Percentiles rank a stretch among this genome's conserved stretches.
phyloP scores from a whole-genome alignment of 2,329 filamentous ascomycete genomes.

The Fusarium chaquense region DNA sequence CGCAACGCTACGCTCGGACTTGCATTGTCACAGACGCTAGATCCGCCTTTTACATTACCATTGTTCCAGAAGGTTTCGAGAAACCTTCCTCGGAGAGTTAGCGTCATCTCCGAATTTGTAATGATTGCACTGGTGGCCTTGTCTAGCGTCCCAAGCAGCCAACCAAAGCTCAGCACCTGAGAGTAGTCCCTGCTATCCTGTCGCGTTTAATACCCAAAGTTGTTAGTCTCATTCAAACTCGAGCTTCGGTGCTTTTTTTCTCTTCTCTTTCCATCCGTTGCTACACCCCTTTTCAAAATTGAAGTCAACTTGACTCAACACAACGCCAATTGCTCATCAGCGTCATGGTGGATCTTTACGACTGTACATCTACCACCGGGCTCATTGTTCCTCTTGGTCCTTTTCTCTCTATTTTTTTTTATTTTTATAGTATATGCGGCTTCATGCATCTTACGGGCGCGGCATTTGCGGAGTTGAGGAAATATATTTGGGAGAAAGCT shows the following conservation, averaged over 20 bases:
- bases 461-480: conserved; percentile 20
- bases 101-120: conserved; percentile 47
- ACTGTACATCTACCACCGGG: not conserved
- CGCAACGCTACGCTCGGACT: conserved; percentile 41
- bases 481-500: conserved; percentile 8
- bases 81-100: conserved; percentile 53
- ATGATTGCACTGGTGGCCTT: conserved; percentile 40
- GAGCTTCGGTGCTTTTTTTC: conserved; percentile 16
- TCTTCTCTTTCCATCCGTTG: conserved; percentile 2
- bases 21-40: conserved; percentile 36
- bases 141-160: conserved; percentile 42
- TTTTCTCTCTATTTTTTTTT: conserved; percentile 20
- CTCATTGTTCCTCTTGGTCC: conserved; percentile 3
- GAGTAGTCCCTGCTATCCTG: conserved; percentile 4
- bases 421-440: conserved; percentile 17
- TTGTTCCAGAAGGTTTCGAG: conserved; percentile 53
- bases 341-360: conserved; percentile 38
- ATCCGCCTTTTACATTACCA: conserved; percentile 34
- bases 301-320: not conserved
- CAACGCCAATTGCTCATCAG: conserved; percentile 8
- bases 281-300: conserved; percentile 30
- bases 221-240: conserved; percentile 26
- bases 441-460: conserved; percentile 7
- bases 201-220: conserved; percentile 25
- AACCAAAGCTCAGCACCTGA: conserved; percentile 43